Evolutionary conservation across 1,284 basidiomycete genomes (phyloP), one percentile per base, ranked within the genome.

Genomic region (Moesziomyces globuligerus): DNA sequence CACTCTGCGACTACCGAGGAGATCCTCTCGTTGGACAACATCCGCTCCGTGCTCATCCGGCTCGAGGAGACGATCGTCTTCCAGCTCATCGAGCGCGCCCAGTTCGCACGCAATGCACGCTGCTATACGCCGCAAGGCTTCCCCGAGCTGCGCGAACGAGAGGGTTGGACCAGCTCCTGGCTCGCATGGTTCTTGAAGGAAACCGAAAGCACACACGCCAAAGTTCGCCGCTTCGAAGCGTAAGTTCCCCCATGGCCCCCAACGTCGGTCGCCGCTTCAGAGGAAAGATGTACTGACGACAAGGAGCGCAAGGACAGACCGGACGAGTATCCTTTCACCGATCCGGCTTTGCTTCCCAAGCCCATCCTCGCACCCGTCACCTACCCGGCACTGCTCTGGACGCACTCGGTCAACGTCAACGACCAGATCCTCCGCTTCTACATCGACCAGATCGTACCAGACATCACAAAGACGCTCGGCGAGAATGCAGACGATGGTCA

Each of bases 41-140:
- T 99, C 76, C 87, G 96, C 58, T 89, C 89, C 18, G 90, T 93
- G 51, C 86, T 99, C 17, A 89, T 88, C 71, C 88, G 96, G 18
- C 88, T 98, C 20, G 96, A 99, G 81, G 96, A 99, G 75, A 98
- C 95, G 20, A 98, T 99, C 85, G 96, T 98, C 81, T 98, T 98
- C 94, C 74, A 79, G 25, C 73, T 82, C 24, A 98, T 99, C 78
- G 96, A 99, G 83, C 89, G 96, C 24, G 94, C 94, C 0, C 95
- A 98, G 82, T 98, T 97, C 79, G 93, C 93, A 0, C 90, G 92
- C 82, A 98, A 98, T 81, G 88, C 90, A n/a, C 87, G 86, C 58
- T 95, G 96, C 73, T 99, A 99, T 85, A 85, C 89, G 55, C 86
- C 86, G 3, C 90, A 89, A 13, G 90, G 87, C 2, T 93, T 98